phyloP scores from a whole-genome alignment of 2,329 filamentous ascomycete genomes.

The Arachnomyces sp. region DNA sequence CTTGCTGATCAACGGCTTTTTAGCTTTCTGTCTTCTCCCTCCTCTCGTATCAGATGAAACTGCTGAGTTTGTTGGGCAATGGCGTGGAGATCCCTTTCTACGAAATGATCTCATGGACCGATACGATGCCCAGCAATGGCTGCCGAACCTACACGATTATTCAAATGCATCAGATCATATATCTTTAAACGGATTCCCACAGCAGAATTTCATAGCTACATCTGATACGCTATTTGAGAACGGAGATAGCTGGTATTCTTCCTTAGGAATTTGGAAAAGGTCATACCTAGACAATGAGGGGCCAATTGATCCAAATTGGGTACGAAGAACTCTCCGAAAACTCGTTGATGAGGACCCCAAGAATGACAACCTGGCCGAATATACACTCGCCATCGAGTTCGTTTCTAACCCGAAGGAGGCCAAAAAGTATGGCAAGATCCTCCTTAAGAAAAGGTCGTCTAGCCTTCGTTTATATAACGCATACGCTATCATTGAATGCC shows the following conservation, averaged over 20 bases:
- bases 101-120: constrained; percentile 32
- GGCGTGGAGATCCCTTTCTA: constrained; percentile 49
- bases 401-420: constrained; percentile 47
- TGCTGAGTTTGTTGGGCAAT: constrained; percentile 25
- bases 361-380: constrained; percentile 55
- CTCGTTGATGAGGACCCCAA: constrained; percentile 41
- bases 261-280: constrained; percentile 26
- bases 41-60: constrained; percentile 31
- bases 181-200: constrained; percentile 27
- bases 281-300: constrained; percentile 18
- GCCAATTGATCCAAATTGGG: constrained; percentile 38
- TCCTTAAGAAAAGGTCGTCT: constrained; percentile 62
- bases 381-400: constrained; percentile 62
- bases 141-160: constrained; percentile 10
- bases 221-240: constrained; percentile 49
- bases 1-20: constrained; percentile 60
- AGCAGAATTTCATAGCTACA: constrained; percentile 34
- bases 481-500: constrained; percentile 66
- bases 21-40: constrained; percentile 61
- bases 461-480: constrained; percentile 67
- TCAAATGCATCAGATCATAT: constrained; percentile 7
- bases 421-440: constrained; percentile 62
- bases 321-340: constrained; percentile 50
- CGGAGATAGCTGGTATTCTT: constrained; percentile 41
- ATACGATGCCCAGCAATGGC: constrained; percentile 18